Percentiles rank a stretch among this genome's conserved stretches.
Conservation (phyloP, 306 rosid genomes). For the Betula pendula region DNA sequence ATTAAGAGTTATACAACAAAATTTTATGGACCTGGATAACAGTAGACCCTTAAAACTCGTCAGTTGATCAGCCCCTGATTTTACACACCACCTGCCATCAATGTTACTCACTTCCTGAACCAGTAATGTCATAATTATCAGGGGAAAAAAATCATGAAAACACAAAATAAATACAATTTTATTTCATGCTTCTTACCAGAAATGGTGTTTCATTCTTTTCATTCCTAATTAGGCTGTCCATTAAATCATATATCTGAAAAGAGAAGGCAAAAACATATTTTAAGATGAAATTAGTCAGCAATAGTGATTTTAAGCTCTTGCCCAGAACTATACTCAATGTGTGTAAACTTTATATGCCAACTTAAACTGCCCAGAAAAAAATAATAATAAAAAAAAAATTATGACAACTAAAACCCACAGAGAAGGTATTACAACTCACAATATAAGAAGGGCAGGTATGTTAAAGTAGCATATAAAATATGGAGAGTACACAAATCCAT, state of each 20-base stretch:
- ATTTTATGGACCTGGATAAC: constrained; percentile 69
- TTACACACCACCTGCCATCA: constrained; percentile 95
- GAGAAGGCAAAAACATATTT: constrained; percentile 23
- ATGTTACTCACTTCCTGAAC: constrained; percentile 73
- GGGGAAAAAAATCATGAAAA: constrained; percentile 23
- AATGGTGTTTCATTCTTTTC: constrained; percentile 57
- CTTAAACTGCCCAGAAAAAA: not conserved
- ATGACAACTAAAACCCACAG: not conserved
- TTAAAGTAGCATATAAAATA: not conserved
- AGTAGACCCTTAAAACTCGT: constrained; percentile 69
- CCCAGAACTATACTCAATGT: not conserved
- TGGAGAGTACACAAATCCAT: not conserved
- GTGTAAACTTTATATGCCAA: not conserved
- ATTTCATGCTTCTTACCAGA: constrained; percentile 57
- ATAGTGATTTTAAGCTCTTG: constrained; percentile 17
- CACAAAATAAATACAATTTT: constrained; percentile 17
- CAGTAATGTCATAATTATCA: constrained; percentile 34
- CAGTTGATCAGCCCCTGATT: constrained; percentile 53
- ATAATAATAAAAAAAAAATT: no score
- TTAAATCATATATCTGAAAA: constrained; percentile 67
- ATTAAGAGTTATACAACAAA: constrained; percentile 25
- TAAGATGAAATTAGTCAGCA: not conserved
- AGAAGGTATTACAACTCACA: constrained; percentile 1
- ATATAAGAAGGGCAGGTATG: constrained; percentile 16
- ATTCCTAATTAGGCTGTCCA: constrained; percentile 67